Percentiles rank a stretch among this genome's conserved stretches.
These are phyloP conservation scores for Penicillium corylophilum DNA, from an alignment of 2,329 filamentous ascomycete species.

Conservation along the genomic window DNA sequence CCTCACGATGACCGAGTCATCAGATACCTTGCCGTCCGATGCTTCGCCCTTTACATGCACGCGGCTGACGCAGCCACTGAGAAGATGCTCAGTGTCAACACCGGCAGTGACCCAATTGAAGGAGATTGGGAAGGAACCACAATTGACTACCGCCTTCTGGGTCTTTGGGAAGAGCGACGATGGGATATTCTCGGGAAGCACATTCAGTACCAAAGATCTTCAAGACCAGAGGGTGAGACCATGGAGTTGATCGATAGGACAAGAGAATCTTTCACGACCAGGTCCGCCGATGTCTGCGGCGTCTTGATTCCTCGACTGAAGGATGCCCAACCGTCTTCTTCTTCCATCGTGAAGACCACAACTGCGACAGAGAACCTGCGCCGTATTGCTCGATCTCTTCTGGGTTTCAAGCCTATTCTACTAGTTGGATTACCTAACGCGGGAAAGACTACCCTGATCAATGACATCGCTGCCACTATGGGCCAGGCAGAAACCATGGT, in stretches of 20 bases:
- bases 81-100: constrained; percentile 64
- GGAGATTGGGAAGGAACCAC: constrained; percentile 72
- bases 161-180: constrained; percentile 62
- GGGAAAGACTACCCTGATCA: constrained; percentile 85
- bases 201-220: constrained; percentile 24
- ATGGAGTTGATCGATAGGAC: constrained; percentile 30
- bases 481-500: constrained; percentile 81
- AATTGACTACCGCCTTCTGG: constrained; percentile 76
- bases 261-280: constrained; percentile 51
- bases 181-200: constrained; percentile 44
- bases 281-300: constrained; percentile 64
- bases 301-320: constrained; percentile 63
- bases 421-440: constrained; percentile 80
- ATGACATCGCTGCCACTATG: constrained; percentile 76
- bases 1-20: constrained; percentile 58
- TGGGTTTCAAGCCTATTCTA: constrained; percentile 69
- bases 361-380: constrained; percentile 74
- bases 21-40: constrained; percentile 76
- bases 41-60: constrained; percentile 75
- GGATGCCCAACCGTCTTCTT: constrained; percentile 49
- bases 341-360: constrained; percentile 64
- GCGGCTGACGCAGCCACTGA: constrained; percentile 78
- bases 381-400: constrained; percentile 66
- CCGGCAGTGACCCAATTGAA: constrained; percentile 62
- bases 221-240: constrained; percentile 20